These are phyloP conservation scores for Globisporangium paddicum DNA, from an alignment of 352 stramenopile species.

Conservation along the genomic window DNA sequence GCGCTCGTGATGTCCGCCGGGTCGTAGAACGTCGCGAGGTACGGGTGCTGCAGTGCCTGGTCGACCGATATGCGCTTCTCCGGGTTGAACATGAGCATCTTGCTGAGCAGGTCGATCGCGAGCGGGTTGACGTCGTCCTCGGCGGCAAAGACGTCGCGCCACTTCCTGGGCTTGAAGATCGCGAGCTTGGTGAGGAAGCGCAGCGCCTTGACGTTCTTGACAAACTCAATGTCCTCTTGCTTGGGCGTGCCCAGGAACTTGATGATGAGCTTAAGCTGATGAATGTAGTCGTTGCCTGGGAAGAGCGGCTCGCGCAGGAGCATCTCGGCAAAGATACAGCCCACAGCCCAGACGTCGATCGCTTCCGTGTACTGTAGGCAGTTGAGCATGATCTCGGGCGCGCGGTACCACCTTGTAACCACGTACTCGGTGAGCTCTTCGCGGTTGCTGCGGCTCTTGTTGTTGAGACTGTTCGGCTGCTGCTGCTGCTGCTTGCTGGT, in stretches of 20 bases:
- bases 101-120: constrained; percentile 51
- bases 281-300: constrained; percentile 81
- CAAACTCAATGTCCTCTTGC: constrained; percentile 70
- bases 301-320: constrained; percentile 96
- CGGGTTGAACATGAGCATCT: constrained; percentile 73
- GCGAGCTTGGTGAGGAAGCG: constrained; percentile 83
- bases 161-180: constrained; percentile 76
- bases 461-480: constrained; percentile 31
- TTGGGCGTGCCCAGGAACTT: constrained; percentile 66
- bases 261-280: constrained; percentile 82
- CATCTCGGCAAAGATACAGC: constrained; percentile 99
- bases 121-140: constrained; percentile 36
- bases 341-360: constrained; percentile 93
- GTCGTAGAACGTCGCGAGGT: constrained; percentile 88
- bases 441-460: constrained; percentile 32
- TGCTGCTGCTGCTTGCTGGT: constrained; percentile 65
- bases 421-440: constrained; percentile 12
- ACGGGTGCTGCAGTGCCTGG: constrained; percentile 52
- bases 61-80: constrained; percentile 67
- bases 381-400: constrained; percentile 86
- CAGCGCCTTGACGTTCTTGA: constrained; percentile 88
- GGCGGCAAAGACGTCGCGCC: constrained; percentile 47
- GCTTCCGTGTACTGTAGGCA: constrained; percentile 94
- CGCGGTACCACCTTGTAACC: constrained; percentile 3
- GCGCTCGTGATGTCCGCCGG: constrained; percentile 39